These are phyloP conservation scores for Solanum rostratum DNA, from an alignment of 257 asterid genomes.

Conservation along the genomic window DNA sequence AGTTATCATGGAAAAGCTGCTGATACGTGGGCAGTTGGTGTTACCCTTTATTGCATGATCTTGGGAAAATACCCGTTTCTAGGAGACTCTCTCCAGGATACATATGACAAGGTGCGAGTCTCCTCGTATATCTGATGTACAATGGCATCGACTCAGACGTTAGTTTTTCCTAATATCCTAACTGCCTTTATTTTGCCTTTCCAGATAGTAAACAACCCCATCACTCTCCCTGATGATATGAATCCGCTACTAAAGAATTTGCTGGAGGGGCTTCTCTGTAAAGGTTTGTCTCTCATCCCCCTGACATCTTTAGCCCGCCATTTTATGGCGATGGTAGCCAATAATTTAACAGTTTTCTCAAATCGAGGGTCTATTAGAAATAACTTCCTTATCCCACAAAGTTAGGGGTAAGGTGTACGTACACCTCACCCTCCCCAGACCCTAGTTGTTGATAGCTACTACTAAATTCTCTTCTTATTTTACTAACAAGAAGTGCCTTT, in stretches of 20 bases:
- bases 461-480: not conserved
- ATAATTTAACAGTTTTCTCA: not conserved
- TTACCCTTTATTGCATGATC: slow-evolving; percentile 63
- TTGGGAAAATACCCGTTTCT: slow-evolving; percentile 78
- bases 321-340: not conserved
- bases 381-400: not conserved
- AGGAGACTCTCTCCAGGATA: slow-evolving; percentile 92
- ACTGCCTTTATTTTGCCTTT: not conserved
- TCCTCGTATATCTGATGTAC: not conserved
- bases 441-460: not conserved
- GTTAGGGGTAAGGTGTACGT: not conserved
- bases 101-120: slow-evolving; percentile 67
- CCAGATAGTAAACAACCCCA: slow-evolving; percentile 74
- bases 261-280: slow-evolving; percentile 87
- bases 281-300: slow-evolving; percentile 36
- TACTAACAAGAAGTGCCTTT: not conserved
- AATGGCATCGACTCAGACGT: not conserved
- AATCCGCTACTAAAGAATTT: slow-evolving; percentile 65
- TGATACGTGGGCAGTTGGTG: slow-evolving; percentile 89
- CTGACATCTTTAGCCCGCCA: not conserved
- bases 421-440: not conserved
- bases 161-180: not conserved
- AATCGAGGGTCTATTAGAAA: not conserved
- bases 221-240: slow-evolving; percentile 59
- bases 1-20: not conserved